A percentile compares a stretch with the other conserved stretches of the same genome.
Conservation (phyloP, 805 yeast genomes). For the Isabelozyma rhagii region DNA sequence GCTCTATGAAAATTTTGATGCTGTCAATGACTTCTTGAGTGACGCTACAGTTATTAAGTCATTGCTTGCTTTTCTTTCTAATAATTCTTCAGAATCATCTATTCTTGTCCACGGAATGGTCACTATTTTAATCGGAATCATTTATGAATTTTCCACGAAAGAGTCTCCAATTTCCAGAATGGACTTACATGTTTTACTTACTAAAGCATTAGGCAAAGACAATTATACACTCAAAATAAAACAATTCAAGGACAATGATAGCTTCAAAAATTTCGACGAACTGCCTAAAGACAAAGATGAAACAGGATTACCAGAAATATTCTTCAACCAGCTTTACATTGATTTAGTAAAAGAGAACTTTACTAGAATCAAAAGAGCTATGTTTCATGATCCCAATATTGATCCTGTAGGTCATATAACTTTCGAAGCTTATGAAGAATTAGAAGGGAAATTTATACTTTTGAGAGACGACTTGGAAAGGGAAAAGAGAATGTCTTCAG, state of each 20-base stretch:
- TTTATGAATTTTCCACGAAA: conserved; percentile 69
- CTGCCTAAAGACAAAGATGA: conserved; percentile 60
- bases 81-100: conserved; percentile 45
- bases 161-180: conserved; percentile 62
- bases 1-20: conserved; percentile 73
- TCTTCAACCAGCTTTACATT: conserved; percentile 63
- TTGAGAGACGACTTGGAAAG: conserved; percentile 19
- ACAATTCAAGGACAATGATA: conserved; percentile 61
- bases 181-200: conserved; percentile 59
- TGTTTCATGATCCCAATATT: conserved; percentile 68
- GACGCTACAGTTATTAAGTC: conserved; percentile 68
- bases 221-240: conserved; percentile 70
- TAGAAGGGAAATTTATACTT: conserved; percentile 34
- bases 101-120: conserved; percentile 69
- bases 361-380: conserved; percentile 61
- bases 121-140: conserved; percentile 66
- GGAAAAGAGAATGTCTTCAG: conserved; percentile 14
- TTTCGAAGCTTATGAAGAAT: conserved; percentile 53
- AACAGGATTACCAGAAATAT: conserved; percentile 85
- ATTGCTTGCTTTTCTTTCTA: conserved; percentile 58
- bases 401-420: conserved; percentile 71
- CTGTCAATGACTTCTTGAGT: conserved; percentile 70
- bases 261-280: conserved; percentile 56
- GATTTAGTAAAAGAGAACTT: conserved; percentile 66
- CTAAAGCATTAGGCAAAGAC: conserved; percentile 74